These are phyloP conservation scores for Trametes villosa DNA, from an alignment of 768 basidiomycete genomes.

Conservation along the genomic window DNA sequence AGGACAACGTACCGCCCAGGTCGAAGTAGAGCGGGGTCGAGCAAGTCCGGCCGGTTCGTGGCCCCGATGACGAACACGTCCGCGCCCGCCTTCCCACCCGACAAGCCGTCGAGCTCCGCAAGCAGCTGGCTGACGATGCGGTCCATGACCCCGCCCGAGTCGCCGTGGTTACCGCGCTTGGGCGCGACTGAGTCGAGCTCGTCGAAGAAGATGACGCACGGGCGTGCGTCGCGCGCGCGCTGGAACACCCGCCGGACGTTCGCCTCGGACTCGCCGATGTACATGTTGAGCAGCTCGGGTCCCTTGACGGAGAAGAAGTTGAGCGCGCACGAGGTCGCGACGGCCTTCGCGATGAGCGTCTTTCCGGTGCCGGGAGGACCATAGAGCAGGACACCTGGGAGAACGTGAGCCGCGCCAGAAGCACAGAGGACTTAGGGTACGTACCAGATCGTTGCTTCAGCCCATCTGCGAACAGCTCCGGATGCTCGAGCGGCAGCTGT, in stretches of 20 bases:
- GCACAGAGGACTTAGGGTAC: not conserved
- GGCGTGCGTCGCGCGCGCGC: conserved; percentile 86
- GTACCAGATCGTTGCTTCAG: conserved; percentile 94
- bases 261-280: too few species aligned
- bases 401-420: not conserved
- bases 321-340: conserved; percentile 91
- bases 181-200: conserved; percentile 95
- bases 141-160: conserved; percentile 98
- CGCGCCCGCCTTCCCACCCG: conserved; percentile 56
- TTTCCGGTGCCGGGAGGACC: conserved; percentile 97
- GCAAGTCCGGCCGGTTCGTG: conserved; percentile 90
- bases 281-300: too few species aligned
- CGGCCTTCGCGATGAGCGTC: conserved; percentile 93
- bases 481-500: conserved; percentile 87
- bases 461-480: conserved; percentile 87
- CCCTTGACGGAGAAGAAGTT: conserved; percentile 99
- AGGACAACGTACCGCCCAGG: conserved; percentile 70
- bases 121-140: conserved; percentile 94
- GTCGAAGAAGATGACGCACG: conserved; percentile 97
- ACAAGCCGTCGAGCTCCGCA: conserved; percentile 93
- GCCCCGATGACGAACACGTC: conserved; percentile 96
- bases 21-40: conserved; percentile 87
- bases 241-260: conserved; percentile 95
- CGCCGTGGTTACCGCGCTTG: conserved; percentile 92
- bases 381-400: conserved; percentile 83